Base-by-base conservation (phyloP, 768 basidiomycete species). In the Boletus insuetus region DNA sequence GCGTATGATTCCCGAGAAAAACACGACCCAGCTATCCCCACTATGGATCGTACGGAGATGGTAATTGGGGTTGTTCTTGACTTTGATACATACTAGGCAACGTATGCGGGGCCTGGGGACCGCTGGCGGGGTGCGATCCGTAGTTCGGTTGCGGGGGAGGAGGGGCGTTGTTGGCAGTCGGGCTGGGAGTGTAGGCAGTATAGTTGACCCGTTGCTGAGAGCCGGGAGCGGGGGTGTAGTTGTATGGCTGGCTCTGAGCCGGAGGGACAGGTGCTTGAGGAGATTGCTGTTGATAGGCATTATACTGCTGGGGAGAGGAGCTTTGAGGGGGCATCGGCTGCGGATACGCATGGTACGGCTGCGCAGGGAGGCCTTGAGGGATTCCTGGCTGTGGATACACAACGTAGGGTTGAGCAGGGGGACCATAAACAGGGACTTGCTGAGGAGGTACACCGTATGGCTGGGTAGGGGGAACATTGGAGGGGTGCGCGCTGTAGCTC, bases 101-200 rank as follows among this genome's bases (percentile, higher is more conserved):
- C 7, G 53, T 54, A 32, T 49, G 47, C 26, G 47, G 64, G 3
- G 34, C 35, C 38, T 61, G 68, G 19, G 56, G 32, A 19, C 29
- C 48, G 14, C 20, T 13, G 14, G 44, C 32, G 12, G 67, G 68
- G n/a, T 64, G 51, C 12, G 55, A 17, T 31, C 1, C 41, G 52
- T 56, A 59, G 26, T 60, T 61, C 6, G 68, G 54, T 34, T 61
- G 68, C 26, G 59, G 59, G 2, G 67, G 55, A 6, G 43, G 54
- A 38, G 55, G 4, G 22, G 51, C 29, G 7, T 19, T 19, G 12
- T 32, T 49, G 17, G 42, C 16, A 14, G 48, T 51, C 6, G 53
- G 53, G 14, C 48, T 45, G 31, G 58, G 31, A 38, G 56, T 45
- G 47, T 67, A 54, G 12, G 43, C 48, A 32, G 24, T 6, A 12